phyloP scores from a whole-genome alignment of 2,329 filamentous ascomycete species.

The Raffaelea arxii region DNA sequence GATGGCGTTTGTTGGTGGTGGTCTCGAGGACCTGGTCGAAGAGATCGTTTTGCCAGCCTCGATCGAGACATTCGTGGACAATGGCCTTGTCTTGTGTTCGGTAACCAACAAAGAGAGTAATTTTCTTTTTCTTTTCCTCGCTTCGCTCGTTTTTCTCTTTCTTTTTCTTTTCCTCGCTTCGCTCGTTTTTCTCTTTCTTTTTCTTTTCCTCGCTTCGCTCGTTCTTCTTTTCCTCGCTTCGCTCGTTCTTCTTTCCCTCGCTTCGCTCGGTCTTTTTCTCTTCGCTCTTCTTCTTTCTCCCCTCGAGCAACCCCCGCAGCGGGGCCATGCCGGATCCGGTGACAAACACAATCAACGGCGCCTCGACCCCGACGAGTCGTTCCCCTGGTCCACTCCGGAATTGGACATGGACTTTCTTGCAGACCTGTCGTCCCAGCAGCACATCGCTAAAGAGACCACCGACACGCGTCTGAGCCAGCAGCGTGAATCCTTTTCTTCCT shows the following conservation, averaged over 20 bases:
- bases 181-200: background rate
- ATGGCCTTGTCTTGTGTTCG: too few relatives aligned
- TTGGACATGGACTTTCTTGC: background rate
- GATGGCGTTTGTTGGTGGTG: too few relatives aligned
- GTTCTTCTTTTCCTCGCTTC: background rate
- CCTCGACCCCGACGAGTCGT: background rate
- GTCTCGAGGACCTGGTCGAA: too few relatives aligned
- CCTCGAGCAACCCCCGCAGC: constrained; percentile 4
- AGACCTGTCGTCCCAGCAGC: background rate
- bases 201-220: background rate
- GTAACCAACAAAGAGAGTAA: too few relatives aligned
- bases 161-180: background rate
- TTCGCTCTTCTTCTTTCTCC: background rate
- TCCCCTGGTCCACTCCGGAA: constrained; percentile 1
- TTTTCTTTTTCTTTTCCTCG: background rate
- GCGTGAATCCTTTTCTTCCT: too few relatives aligned
- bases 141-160: background rate
- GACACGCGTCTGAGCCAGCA: background rate
- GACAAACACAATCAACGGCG: constrained; percentile 3
- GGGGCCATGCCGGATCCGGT: constrained; percentile 3
- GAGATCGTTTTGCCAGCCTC: too few relatives aligned
- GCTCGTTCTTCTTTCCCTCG: background rate
- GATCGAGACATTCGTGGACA: too few relatives aligned
- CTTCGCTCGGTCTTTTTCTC: background rate
- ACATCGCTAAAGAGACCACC: constrained; percentile 4